Conservation (phyloP, 1,139 yeast species). For the Pichia sp. region DNA sequence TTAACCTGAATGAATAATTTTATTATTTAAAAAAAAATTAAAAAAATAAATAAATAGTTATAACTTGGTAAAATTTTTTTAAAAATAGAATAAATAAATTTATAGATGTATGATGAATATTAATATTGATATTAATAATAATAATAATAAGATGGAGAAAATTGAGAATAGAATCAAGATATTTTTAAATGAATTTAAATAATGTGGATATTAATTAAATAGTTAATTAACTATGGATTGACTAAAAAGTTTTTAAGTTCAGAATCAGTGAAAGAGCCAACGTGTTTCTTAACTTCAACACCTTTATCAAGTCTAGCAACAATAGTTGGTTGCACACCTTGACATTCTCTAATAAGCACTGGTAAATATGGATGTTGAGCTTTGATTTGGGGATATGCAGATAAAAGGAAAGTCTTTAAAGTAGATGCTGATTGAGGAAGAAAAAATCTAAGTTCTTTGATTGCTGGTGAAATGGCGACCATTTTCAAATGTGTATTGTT, state of each 20-base stretch:
- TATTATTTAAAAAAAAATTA: no score
- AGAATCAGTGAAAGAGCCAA: conserved; percentile 23
- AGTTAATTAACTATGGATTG: conserved; percentile 11
- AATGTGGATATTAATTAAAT: no score
- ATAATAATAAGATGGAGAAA: no score
- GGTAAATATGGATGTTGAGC: conserved; percentile 53
- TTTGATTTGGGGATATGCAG: conserved; percentile 58
- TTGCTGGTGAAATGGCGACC: conserved; percentile 33
- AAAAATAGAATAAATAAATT: no score
- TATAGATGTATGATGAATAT: no score
- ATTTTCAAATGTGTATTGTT: background rate
- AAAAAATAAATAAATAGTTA: no score
- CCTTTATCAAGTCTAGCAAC: conserved; percentile 55
- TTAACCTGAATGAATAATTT: no score
- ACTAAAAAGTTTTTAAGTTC: conserved; percentile 24
- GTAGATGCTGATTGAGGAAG: conserved; percentile 70
- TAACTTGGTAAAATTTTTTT: no score
- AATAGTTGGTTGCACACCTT: conserved; percentile 64
- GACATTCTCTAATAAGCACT: conserved; percentile 68
- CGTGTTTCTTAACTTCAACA: conserved; percentile 28
- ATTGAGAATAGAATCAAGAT: no score
- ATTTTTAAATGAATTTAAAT: no score
- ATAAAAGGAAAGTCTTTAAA: conserved; percentile 43
- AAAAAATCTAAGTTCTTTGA: conserved; percentile 74
- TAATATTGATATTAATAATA: no score